A percentile compares a stretch with the other conserved stretches of the same genome.
Evolutionary conservation across 2,329 filamentous ascomycete species (phyloP).

Genomic region (Anthostomella pinea): DNA sequence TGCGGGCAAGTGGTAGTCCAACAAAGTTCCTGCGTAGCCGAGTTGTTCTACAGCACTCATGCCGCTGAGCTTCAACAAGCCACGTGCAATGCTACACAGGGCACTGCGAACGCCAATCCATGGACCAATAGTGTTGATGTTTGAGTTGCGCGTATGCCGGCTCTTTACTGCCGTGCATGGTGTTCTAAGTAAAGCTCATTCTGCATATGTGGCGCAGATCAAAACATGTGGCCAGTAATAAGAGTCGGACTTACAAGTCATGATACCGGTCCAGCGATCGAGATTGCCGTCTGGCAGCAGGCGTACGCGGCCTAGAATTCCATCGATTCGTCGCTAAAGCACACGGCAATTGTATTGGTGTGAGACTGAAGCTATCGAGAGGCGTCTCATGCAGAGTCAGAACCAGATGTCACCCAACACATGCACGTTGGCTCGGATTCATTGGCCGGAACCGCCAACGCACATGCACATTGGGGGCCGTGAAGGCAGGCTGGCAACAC

Average conservation of each 20-base stretch:
- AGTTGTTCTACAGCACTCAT: too few species aligned
- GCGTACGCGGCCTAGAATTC: background rate
- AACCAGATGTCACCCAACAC: constrained; percentile 8
- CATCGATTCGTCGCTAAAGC: background rate
- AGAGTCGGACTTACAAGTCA: background rate
- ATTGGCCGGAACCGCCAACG: constrained; percentile 5
- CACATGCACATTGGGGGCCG: constrained; percentile 16
- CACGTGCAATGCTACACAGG: too few species aligned
- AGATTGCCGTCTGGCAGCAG: background rate
- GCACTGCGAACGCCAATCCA: background rate
- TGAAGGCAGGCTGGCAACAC: constrained; percentile 9
- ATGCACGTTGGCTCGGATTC: constrained; percentile 1
- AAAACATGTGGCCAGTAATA: background rate
- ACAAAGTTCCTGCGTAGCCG: too few species aligned
- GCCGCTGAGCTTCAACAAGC: too few species aligned
- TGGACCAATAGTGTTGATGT: background rate
- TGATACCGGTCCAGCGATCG: background rate
- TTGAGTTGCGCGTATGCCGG: background rate
- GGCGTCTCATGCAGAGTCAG: constrained; percentile 4
- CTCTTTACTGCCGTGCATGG: background rate
- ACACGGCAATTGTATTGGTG: constrained; percentile 6
- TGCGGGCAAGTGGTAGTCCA: too few species aligned
- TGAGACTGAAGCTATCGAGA: constrained; percentile 4
- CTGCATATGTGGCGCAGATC: background rate
- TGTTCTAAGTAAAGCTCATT: constrained; percentile 1